A percentile compares a stretch with the other conserved stretches of the same genome.
Conservation (phyloP, 495 filamentous ascomycete species). For the Hypoxylon subgilvum region DNA sequence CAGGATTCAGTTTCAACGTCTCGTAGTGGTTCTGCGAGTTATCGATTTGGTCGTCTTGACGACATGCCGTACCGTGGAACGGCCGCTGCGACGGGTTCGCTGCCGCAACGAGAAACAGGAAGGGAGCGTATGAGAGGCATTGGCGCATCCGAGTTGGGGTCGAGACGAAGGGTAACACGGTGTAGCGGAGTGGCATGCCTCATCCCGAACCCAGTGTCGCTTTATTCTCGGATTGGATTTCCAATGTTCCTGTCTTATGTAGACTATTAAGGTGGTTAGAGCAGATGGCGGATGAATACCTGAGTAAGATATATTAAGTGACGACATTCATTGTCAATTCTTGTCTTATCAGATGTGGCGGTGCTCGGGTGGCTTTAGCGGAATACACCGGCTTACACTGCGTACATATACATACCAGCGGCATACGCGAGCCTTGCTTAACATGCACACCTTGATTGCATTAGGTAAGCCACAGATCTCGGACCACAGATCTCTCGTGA, state of each 20-base stretch:
- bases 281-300: neutral
- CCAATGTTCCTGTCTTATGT: neutral
- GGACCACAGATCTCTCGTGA: too few relatives aligned
- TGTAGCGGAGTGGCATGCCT: constrained; percentile 33
- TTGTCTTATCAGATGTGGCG: constrained; percentile 26
- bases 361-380: constrained; percentile 1
- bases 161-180: constrained; percentile 15
- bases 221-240: constrained; percentile 1
- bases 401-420: too few relatives aligned
- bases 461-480: too few relatives aligned
- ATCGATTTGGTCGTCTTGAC: constrained; percentile 40
- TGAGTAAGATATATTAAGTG: too few relatives aligned
- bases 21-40: constrained; percentile 72
- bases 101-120: neutral
- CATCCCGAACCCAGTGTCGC: constrained; percentile 23
- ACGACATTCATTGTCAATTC: constrained; percentile 16
- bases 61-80: constrained; percentile 22
- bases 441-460: too few relatives aligned
- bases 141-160: constrained; percentile 18
- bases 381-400: too few relatives aligned
- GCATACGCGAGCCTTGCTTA: too few relatives aligned
- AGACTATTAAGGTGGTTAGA: neutral
- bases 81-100: neutral
- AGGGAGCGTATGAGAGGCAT: constrained; percentile 15
- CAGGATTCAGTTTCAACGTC: constrained; percentile 71